phyloP scores from a whole-genome alignment of 1,139 yeast species.

The Taphrina sp. region DNA sequence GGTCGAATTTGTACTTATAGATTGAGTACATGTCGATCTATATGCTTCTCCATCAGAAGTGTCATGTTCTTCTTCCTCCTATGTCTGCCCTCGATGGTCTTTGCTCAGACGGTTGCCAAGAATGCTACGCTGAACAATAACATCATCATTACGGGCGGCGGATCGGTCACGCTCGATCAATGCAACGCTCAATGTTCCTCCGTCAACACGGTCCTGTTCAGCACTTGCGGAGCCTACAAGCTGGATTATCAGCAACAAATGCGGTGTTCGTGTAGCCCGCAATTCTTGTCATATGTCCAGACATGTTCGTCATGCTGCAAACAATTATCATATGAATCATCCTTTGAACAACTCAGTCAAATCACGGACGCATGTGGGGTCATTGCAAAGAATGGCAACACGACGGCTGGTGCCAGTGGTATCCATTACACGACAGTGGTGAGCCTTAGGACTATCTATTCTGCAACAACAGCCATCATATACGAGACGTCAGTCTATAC shows the following conservation, averaged over 20 bases:
- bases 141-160: not conserved
- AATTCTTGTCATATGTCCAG: slow-evolving; percentile 11
- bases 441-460: not conserved
- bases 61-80: too few species aligned
- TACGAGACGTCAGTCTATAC: not conserved
- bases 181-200: slow-evolving; percentile 23
- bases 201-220: slow-evolving; percentile 20
- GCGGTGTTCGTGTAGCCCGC: slow-evolving; percentile 19
- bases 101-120: not conserved
- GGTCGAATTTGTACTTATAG: too few species aligned
- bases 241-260: slow-evolving; percentile 12
- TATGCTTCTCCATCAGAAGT: too few species aligned
- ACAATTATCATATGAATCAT: slow-evolving; percentile 1
- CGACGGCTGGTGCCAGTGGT: slow-evolving; percentile 9
- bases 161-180: slow-evolving; percentile 18
- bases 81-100: too few species aligned
- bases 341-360: slow-evolving; percentile 9
- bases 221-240: slow-evolving; percentile 11
- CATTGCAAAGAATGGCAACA: slow-evolving; percentile 14
- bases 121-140: not conserved
- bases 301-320: slow-evolving; percentile 20
- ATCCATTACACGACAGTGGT: slow-evolving; percentile 6
- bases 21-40: too few species aligned
- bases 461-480: not conserved
- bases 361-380: slow-evolving; percentile 13